A percentile compares a stretch with the other conserved stretches of the same genome.
These are phyloP conservation scores for Ophiosphaerella herpotricha DNA, from an alignment of 2,329 filamentous ascomycete genomes.

Conservation along the genomic window DNA sequence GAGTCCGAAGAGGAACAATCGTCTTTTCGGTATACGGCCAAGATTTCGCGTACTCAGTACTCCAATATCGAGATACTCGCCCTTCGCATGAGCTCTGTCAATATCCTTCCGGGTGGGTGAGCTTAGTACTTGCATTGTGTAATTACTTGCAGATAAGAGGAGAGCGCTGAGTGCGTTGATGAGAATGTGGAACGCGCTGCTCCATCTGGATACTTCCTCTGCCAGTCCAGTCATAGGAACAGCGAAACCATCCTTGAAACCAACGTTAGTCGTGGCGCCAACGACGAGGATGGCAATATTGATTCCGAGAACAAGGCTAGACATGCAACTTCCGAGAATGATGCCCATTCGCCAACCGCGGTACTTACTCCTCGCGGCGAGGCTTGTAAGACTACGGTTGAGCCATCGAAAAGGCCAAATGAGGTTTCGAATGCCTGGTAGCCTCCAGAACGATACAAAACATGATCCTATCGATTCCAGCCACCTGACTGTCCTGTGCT, in stretches of 20 bases:
- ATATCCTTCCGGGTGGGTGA: conserved; percentile 28
- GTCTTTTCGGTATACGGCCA: conserved; percentile 2
- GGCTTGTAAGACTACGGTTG: background rate
- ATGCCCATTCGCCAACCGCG: conserved; percentile 28
- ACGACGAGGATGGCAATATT: conserved; percentile 14
- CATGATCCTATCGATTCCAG: background rate
- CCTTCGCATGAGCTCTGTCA: conserved; percentile 25
- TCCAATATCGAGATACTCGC: conserved; percentile 49
- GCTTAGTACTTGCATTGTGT: conserved; percentile 31
- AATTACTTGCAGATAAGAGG: conserved; percentile 26
- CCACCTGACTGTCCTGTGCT: background rate
- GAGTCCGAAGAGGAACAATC: conserved; percentile 7
- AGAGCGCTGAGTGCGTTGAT: conserved; percentile 53
- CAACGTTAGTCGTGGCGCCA: background rate
- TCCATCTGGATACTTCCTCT: conserved; percentile 6
- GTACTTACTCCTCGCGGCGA: conserved; percentile 3
- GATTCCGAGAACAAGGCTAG: conserved; percentile 13
- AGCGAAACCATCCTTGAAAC: conserved; percentile 1
- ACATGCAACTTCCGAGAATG: conserved; percentile 16
- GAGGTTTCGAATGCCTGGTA: background rate
- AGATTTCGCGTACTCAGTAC: conserved; percentile 50
- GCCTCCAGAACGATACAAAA: background rate
- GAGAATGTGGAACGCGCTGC: conserved; percentile 48
- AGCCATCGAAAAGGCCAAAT: conserved; percentile 2
- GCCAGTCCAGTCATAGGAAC: background rate